phyloP scores from a whole-genome alignment of 2,329 filamentous ascomycete species.

The Aspergillus sp. region DNA sequence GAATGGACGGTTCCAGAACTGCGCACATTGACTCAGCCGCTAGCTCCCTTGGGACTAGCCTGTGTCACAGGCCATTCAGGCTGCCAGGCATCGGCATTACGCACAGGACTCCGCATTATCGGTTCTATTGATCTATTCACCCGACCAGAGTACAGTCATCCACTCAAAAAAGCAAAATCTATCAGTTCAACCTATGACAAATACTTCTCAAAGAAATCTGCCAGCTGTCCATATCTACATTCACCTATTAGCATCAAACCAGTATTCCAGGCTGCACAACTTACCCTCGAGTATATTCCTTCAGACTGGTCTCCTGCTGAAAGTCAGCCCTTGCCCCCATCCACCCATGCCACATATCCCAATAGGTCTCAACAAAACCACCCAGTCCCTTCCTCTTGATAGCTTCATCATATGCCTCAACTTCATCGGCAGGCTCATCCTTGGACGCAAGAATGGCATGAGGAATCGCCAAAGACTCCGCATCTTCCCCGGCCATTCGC shows the following conservation, averaged over 20 bases:
- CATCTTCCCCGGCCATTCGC: conserved; percentile 57
- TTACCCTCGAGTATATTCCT: conserved; percentile 59
- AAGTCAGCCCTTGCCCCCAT: conserved; percentile 68
- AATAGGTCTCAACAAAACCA: conserved; percentile 63
- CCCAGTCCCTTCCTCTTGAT: conserved; percentile 53
- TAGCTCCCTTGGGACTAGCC: not conserved
- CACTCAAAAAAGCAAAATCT: too few relatives aligned
- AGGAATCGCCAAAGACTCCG: conserved; percentile 60
- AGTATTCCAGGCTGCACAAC: not conserved
- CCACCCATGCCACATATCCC: conserved; percentile 70
- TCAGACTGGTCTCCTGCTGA: conserved; percentile 54
- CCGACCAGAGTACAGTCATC: too few relatives aligned
- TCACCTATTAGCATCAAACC: not conserved
- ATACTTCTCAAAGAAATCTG: conserved; percentile 27
- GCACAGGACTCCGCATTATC: too few relatives aligned
- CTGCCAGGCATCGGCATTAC: not conserved
- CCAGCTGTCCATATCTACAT: conserved; percentile 20
- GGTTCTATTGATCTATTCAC: too few relatives aligned
- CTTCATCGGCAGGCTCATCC: conserved; percentile 59
- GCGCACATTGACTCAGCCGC: conserved; percentile 1
- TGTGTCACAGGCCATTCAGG: not conserved
- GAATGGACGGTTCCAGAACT: conserved; percentile 12
- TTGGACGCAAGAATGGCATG: conserved; percentile 64
- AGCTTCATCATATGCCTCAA: conserved; percentile 53
- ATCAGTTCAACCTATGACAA: conserved; percentile 4